Base-by-base conservation (phyloP, 108 stramenopile species). In the Epithemia pelagica region DNA sequence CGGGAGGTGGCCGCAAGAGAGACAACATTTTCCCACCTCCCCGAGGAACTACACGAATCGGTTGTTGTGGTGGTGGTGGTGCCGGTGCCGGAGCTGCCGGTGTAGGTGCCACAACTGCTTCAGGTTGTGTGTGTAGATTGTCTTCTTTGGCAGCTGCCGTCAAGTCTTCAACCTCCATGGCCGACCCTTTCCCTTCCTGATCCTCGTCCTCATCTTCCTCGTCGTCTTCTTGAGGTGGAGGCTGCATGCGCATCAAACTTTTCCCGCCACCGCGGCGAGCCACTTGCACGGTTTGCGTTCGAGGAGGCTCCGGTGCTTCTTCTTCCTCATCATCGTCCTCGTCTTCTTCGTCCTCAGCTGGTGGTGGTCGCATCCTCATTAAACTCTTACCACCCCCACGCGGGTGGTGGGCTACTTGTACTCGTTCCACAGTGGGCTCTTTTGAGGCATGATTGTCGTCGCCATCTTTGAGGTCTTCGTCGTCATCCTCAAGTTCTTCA, bases 301-400 rank as follows among this genome's bases (percentile, higher is more conserved):
- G 67, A 27, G 78, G 71, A 10, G 67, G 74, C n/a, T 58, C 32
- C 29, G 68, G 71, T 23, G 66, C 72, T 61, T 78, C 78, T 24
- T 79, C 79, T 23, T 79, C 82, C 15, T 72, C 77, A 21, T 75
- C 76, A 18, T 66, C 71, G 56, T 82, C 80, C 22, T 84, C 81
- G 46, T 76, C 80, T 25, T 81, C 71, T 25, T 77, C 76, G 22
- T 80, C 79, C 26, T 80, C 73, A 22, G 70, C 70, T 18, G 68
- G 65, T 1, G 71, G 72, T 8, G 75, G 71, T 33, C 51, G 67
- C 73, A 73, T 78, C 2, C 70, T 61, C 55, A 76, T 74, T 30
- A 89, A 80, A 26, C 73, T 70, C 62, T 85, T 88, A n/a, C 90
- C 87, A 56, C 84, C 81, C 5, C 83, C 78, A 21, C 82, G 62